Base-by-base conservation (phyloP, 805 yeast genomes). In the Yamadazyma phyllophila region DNA sequence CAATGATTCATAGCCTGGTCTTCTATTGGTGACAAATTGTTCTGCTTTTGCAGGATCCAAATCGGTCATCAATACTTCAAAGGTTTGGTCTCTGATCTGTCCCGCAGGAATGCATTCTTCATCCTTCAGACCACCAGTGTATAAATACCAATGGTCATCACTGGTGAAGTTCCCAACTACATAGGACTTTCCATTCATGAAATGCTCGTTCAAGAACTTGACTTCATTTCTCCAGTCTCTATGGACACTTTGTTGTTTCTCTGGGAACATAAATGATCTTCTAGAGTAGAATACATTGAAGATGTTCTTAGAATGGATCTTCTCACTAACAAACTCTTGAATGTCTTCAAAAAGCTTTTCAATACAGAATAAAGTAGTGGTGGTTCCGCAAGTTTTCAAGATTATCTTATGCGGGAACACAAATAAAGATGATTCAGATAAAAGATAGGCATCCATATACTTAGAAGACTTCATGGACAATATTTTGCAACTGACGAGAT, bases 341-440 rank as follows among this genome's bases (percentile, higher is more conserved):
- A 67, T 63, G 12, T 56, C 54, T 39, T 78, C 78, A 50, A 87
- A 78, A 41, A 92, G 66, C 41, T 78, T 75, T 24, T 80, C 81
- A 24, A 92, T 65, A 53, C 97, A 92, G 17, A 81, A 78, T 46
- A 92, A 74, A 1, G 96, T 85, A 1, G 96, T 89, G 1, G 98
- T 92, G 3, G 97, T 91, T 7, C 99, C 99, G 63, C 99, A 92
- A 4, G 99, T 92, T 65, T 92, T 92, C 60, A 92, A 74, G 41
- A 92, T 82, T 51, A 94, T 57, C 63, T 87, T 89, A 66, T 90
- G 91, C 14, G 87, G 82, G 61, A 83, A 92, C 24, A 94, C 95
- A 66, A 92, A 91, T 59, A 94, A 69, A 13, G 96, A 87, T 39
- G 95, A 85, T 67, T 92, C 99, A 46, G 92, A 83, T 49, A 92